These are phyloP conservation scores for Amesomyces nigricolor DNA, from an alignment of 2,329 filamentous ascomycete species.

Conservation along the genomic window DNA sequence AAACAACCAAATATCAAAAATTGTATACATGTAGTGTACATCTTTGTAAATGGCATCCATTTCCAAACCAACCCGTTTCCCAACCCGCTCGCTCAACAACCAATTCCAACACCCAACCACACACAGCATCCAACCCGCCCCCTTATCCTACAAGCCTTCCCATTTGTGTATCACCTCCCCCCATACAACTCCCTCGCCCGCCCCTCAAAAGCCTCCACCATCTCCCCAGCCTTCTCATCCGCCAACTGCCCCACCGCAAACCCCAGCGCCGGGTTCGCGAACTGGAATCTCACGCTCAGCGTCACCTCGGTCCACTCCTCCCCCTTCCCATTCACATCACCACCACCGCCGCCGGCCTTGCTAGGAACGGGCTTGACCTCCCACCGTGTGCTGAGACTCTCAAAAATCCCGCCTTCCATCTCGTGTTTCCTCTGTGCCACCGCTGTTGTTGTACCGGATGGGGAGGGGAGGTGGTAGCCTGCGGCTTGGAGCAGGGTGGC, in stretches of 20 bases:
- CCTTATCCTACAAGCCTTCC: not conserved
- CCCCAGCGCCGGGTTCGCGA: conserved; percentile 82
- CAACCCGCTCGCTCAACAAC: not conserved
- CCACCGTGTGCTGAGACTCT: conserved; percentile 66
- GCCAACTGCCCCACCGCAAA: conserved; percentile 75
- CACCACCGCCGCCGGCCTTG: conserved; percentile 19
- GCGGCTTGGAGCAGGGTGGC: conserved; percentile 29
- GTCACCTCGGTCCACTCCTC: conserved; percentile 61
- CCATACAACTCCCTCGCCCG: conserved; percentile 59
- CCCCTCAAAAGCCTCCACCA: conserved; percentile 91
- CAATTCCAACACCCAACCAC: not conserved
- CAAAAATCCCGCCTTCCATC: conserved; percentile 48
- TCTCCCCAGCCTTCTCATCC: conserved; percentile 75
- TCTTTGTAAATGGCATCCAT: not conserved
- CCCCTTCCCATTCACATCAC: conserved; percentile 23
- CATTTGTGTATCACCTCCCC: conserved; percentile 6
- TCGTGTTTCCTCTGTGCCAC: conserved; percentile 2
- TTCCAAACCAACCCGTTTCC: not conserved
- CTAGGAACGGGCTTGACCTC: conserved; percentile 43
- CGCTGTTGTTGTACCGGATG: no score
- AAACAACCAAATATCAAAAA: conserved; percentile 8
- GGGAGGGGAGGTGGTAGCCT: conserved; percentile 21
- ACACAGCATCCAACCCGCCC: not conserved
- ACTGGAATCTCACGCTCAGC: conserved; percentile 73
- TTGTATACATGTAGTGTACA: not conserved